Base-by-base conservation (phyloP, 768 basidiomycete genomes). In the Suillus fuscotomentosus region DNA sequence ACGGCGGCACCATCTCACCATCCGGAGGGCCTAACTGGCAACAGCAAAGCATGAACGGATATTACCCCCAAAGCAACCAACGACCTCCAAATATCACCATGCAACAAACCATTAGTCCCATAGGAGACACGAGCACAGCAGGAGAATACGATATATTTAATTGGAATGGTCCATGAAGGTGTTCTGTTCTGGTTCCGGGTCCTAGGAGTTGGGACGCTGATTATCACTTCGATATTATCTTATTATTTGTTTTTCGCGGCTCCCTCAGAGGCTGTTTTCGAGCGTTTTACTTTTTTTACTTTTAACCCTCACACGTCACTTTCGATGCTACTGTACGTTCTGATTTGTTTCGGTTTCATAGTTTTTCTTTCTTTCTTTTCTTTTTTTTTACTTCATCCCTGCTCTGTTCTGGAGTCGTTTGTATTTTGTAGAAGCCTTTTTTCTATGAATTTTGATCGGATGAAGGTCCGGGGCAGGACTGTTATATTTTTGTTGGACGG, bases 101-200 rank as follows among this genome's bases (percentile, higher is more conserved):
- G 15, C 82, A 82, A 59, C 80, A 80, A 75, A 78, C 80, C 70
- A 79, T 79, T 66, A 76, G 72, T 62, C 77, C 80, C 63, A 73
- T 77, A 62, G 72, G 71, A 69, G 84, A 85, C 70, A 78, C 77
- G 70, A 73, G 76, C 62, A 77, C 80, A 43, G 79, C 71, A 69
- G 87, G 72, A 69, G 87, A 88, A 62, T 83, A 85, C 68, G 86
- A 87, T 66, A 75, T 86, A 66, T 85, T 87, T 73, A 86, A 84
- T 71, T 88, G 87, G 84, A 79, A 76, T 68, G 78, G 79, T 63
- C 80, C 75, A 79, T 77, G 72, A 70, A 9, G 8, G 69, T 60
- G 66, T 63, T 62, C 59, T 63, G 27, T 54, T 62, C 36, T 27
- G 47, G 17, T 24, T 42, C 56, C 68, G 67, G 67, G 50, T 55